Base-by-base conservation (phyloP, 805 yeast genomes). In the Pichia eremophila region DNA sequence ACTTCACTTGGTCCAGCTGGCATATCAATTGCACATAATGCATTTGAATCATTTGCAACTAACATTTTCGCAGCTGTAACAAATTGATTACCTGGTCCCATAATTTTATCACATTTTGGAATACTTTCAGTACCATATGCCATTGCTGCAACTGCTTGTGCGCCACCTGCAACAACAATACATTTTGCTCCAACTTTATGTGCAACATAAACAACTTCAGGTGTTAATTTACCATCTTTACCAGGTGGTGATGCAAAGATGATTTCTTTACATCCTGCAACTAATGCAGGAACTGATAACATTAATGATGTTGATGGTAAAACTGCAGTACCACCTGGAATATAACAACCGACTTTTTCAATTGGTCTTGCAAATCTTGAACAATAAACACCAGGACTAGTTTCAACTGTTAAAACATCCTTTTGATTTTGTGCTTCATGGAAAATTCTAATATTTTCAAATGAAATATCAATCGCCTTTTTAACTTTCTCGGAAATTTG, bases 1-100 rank as follows among this genome's bases (percentile, higher is more conserved):
- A 93, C 99, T 69, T 93, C 99, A 45, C 95, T 85, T 29, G 99
- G 99, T 10, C 99, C 99, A 27, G 99, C 99, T 44, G 99, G 99
- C 98, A 93, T 91, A 66, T 93, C 99, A 57, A 93, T 93, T 17
- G 96, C 85, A 63, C 96, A 93, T 60, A 90, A 71, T 8, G 99
- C 98, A 53, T 83, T 83, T 1, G 96, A 85, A 62, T 93, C 99
- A 61, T 93, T 95, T 59, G 91, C 93, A 45, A 95, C 93, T 63
- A 84, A 72, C 99, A 93, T 93, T 74, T 93, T 93, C 40, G 99
- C 99, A 40, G 99, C 98, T 18, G 99, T 93, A 46, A 93, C 99
- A 64, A 93, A 93, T 71, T 93, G 99, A 70, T 93, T 93, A 51
- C 99, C 99, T 25, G 99, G 99, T 43, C 99, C 99, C 65, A 93